phyloP scores from a whole-genome alignment of 83 land plant species.

The Larix sibirica region DNA sequence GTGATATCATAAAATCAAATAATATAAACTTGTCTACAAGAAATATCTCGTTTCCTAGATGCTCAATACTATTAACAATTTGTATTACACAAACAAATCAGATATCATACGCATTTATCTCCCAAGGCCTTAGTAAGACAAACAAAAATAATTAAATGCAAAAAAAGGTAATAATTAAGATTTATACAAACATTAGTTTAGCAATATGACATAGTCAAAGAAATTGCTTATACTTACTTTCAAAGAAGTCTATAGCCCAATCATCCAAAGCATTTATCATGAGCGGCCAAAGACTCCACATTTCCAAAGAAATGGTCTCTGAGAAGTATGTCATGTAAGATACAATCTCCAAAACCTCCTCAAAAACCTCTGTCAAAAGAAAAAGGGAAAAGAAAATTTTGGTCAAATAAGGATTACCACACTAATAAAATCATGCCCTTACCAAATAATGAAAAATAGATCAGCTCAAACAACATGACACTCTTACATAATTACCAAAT shows the following conservation, averaged over 20 bases:
- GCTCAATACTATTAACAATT: too few relatives aligned
- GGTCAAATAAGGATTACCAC: background rate
- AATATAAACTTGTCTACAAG: too few relatives aligned
- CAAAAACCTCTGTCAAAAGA: constrained; percentile 88
- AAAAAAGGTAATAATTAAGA: background rate
- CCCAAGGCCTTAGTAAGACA: too few relatives aligned
- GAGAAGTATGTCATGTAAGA: constrained; percentile 98
- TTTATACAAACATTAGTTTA: background rate
- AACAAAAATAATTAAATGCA: background rate
- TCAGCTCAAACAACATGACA: background rate
- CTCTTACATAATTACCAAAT: background rate
- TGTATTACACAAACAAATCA: too few relatives aligned
- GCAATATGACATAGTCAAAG: background rate
- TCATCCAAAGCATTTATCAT: constrained; percentile 91
- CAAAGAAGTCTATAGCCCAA: constrained; percentile 98
- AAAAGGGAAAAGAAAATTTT: background rate
- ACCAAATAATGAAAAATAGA: background rate
- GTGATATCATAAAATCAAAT: too few relatives aligned
- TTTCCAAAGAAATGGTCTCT: constrained; percentile 85
- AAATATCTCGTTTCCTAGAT: too few relatives aligned
- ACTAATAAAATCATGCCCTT: background rate
- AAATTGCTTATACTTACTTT: constrained; percentile 56
- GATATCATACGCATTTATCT: too few relatives aligned
- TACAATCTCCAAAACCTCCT: constrained; percentile 98
- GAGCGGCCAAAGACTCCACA: constrained; percentile 99